These are phyloP conservation scores for Stenogyne calaminthoides DNA, from an alignment of 305 asterid species.

Conservation along the genomic window DNA sequence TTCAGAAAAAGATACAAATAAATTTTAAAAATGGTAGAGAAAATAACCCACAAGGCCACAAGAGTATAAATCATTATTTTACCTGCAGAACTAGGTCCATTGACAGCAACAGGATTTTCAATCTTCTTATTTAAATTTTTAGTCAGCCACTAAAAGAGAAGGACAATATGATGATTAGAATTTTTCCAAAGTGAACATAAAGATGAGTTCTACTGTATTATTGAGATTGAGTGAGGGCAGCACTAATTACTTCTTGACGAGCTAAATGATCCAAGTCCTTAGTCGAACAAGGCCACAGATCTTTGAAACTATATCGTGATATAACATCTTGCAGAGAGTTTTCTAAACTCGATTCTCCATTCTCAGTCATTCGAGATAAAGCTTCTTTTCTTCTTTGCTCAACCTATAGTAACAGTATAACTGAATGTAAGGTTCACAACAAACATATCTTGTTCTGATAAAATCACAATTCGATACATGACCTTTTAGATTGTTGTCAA, in stretches of 20 bases:
- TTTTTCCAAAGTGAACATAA: constrained; percentile 4
- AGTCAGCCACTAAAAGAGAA: constrained; percentile 66
- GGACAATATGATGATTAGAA: constrained; percentile 9
- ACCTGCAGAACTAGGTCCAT: constrained; percentile 71
- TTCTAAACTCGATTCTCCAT: constrained; percentile 67
- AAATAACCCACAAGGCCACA: constrained; percentile 12
- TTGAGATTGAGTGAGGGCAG: constrained; percentile 1
- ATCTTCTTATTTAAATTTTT: constrained; percentile 65
- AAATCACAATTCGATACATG: too few relatives aligned
- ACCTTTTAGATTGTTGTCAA: not conserved
- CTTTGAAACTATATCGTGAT: constrained; percentile 89
- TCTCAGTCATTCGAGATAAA: constrained; percentile 63
- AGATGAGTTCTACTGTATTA: constrained; percentile 1
- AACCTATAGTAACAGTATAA: constrained; percentile 51
- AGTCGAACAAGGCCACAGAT: constrained; percentile 95
- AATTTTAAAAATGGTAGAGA: not conserved
- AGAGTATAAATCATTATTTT: constrained; percentile 14
- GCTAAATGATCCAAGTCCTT: constrained; percentile 88
- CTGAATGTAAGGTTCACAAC: not conserved
- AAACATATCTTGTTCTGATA: not conserved
- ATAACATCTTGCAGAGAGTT: constrained; percentile 81
- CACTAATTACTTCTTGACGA: constrained; percentile 71
- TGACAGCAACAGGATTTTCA: constrained; percentile 56
- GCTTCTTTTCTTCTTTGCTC: constrained; percentile 97
- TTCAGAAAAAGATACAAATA: not conserved